A percentile compares a stretch with the other conserved stretches of the same genome.
Conservation (phyloP, 2,329 filamentous ascomycete species). For the Xylariomycetidae sp. region DNA sequence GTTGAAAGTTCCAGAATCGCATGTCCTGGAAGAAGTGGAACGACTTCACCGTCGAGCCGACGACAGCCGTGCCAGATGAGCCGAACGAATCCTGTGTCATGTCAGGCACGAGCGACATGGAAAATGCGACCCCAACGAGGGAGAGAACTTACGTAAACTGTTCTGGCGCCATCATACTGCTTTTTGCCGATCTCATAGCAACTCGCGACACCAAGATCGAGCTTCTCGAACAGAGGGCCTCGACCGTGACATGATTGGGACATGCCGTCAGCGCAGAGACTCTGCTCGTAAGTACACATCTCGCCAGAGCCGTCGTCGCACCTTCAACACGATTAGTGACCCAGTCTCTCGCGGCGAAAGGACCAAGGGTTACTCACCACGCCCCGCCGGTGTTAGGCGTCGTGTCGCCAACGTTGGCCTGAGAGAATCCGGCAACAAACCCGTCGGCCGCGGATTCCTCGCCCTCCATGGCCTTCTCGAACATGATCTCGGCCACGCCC, state of each 20-base stretch:
- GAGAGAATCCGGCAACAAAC: slow-evolving; percentile 87
- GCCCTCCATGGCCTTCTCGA: slow-evolving; percentile 64
- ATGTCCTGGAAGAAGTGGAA: slow-evolving; percentile 82
- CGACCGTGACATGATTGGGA: slow-evolving; percentile 58
- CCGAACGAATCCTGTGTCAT: slow-evolving; percentile 51
- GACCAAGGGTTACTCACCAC: slow-evolving; percentile 45
- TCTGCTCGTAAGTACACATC: slow-evolving; percentile 68
- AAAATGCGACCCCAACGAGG: no score
- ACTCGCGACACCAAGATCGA: slow-evolving; percentile 69
- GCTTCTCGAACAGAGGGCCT: slow-evolving; percentile 60
- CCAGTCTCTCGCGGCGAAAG: no score
- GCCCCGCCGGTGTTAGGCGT: slow-evolving; percentile 80
- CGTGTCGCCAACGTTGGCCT: slow-evolving; percentile 86
- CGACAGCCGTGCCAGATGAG: slow-evolving; percentile 42
- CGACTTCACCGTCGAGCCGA: slow-evolving; percentile 64
- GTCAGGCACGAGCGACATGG: no score
- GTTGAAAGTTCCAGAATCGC: slow-evolving; percentile 64
- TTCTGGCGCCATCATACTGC: slow-evolving; percentile 59
- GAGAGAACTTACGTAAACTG: slow-evolving; percentile 32
- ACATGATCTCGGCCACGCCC: slow-evolving; percentile 77
- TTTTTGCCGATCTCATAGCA: slow-evolving; percentile 69
- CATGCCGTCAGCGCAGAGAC: slow-evolving; percentile 67
- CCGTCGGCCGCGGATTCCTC: slow-evolving; percentile 50
- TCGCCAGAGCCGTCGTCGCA: slow-evolving; percentile 77
- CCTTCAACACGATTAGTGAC: no score